These are phyloP conservation scores for Juncus effusus DNA, from an alignment of 176 grass and related monocot genomes.

Conservation along the genomic window DNA sequence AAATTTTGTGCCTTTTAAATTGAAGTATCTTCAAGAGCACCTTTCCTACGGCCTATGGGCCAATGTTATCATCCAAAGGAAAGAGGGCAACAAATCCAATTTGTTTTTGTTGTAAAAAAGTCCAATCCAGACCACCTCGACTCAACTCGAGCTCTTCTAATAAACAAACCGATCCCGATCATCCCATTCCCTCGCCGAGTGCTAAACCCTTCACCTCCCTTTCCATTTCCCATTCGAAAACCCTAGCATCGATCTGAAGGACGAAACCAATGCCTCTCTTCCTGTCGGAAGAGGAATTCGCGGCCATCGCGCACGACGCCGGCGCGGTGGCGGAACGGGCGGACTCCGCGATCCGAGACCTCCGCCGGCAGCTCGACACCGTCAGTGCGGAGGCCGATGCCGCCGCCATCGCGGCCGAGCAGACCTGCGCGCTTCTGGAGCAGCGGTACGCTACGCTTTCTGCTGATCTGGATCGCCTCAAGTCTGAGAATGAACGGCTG, in stretches of 20 bases:
- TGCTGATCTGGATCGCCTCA: conserved; percentile 52
- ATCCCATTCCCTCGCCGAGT: conserved; percentile 4
- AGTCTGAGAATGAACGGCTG: conserved; percentile 61
- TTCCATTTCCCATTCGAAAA: conserved; percentile 5
- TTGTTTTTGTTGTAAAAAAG: neutral
- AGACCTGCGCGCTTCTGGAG: conserved; percentile 87
- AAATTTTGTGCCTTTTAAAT: too few species aligned
- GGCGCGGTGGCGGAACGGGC: conserved; percentile 76
- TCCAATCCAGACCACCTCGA: neutral
- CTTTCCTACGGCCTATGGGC: too few species aligned
- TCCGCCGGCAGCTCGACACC: conserved; percentile 76
- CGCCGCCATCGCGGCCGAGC: conserved; percentile 71
- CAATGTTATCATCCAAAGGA: too few species aligned
- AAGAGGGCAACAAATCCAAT: too few species aligned
- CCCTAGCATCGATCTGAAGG: neutral
- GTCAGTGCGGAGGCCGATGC: conserved; percentile 75
- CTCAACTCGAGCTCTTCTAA: neutral
- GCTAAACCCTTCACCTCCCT: conserved; percentile 43
- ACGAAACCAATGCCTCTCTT: conserved; percentile 68
- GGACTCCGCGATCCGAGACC: conserved; percentile 69
- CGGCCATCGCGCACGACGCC: conserved; percentile 58
- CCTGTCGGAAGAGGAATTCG: conserved; percentile 91
- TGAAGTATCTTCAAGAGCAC: too few species aligned
- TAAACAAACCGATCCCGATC: conserved; percentile 9
- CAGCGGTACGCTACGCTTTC: conserved; percentile 73